Conservation (phyloP, 129 eudicot genomes). For the Pittosporum tobira region DNA sequence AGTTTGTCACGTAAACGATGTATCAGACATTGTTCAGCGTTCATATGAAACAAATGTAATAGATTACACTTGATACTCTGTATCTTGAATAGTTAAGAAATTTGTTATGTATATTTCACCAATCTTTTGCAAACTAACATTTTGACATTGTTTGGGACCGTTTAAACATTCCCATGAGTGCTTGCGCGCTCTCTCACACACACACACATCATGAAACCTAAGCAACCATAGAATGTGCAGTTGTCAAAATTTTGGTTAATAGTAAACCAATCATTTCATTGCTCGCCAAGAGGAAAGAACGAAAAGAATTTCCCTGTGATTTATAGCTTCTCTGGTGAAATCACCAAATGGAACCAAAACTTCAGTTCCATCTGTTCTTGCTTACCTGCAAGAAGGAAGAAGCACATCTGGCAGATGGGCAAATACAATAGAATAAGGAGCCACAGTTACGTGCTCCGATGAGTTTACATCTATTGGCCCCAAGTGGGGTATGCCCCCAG, state of each 20-base stretch:
- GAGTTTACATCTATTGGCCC: constrained; percentile 39
- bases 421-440: constrained; percentile 73
- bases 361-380: constrained; percentile 29
- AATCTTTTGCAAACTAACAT: no score
- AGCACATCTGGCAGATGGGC: constrained; percentile 45
- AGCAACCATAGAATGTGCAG: not conserved
- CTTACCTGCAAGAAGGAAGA: constrained; percentile 49
- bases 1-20: not conserved
- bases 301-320: not conserved
- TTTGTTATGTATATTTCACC: not conserved
- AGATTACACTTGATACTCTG: not conserved
- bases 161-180: not conserved
- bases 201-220: no score
- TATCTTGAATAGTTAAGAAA: not conserved
- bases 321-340: not conserved
- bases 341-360: constrained; percentile 20
- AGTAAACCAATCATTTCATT: not conserved
- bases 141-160: no score
- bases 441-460: constrained; percentile 49
- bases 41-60: constrained; percentile 2
- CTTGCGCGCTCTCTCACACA: no score
- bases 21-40: not conserved
- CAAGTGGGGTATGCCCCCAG: constrained; percentile 53
- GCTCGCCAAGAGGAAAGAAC: not conserved
- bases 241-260: no score